Evolutionary conservation across 2,329 filamentous ascomycete genomes (phyloP), one percentile per base, ranked within the genome.

Genomic region (Aspergillus thermomutatus): DNA sequence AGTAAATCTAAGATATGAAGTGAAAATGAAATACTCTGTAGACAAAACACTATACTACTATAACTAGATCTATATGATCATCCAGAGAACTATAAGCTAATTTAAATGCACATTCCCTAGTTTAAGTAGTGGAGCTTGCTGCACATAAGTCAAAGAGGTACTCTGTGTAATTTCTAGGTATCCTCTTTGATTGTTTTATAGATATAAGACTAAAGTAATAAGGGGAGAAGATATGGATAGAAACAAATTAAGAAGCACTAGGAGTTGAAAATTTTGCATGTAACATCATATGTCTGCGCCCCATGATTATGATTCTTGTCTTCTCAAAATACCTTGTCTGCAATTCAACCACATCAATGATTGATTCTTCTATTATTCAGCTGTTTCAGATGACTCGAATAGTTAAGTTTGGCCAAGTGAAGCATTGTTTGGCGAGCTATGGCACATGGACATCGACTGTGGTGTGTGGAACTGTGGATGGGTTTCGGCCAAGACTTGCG

Each of bases 211-310:
- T 17, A 37, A 37, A 17, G 31, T 37, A 14, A 17, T 14, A 37
- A 52, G 48, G 48, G 50, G 37, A 10, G 17, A 47, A 48, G 50
- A 53, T 26, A 31, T 49, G 21, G 54, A 48, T 48, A 37, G 26
- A 48, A 55, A 34, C 4, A 50, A 48, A 48, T 48, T 9, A 31
- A 23, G 21, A 37, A 41, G 9, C 53, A 19, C 49, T 49, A 23
- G 46, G 26, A 19, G 19, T 19, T n/a, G n/a, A n/a, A n/a, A n/a
- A n/a, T 51, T 59, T 59, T 51, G 56, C 50, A 49, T 56, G 49
- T 37, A 40, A 45, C 40, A 57, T 60, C 51, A 54, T 55, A 49
- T 49, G 49, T 53, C 56, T 59, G 49, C 52, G 48, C 59, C 50
- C 54, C 57, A 55, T 57, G 50, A 57, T 60, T 48, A 19, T 41